These are phyloP conservation scores for Moricandia moricandioides DNA, from an alignment of 345 rosid species.

Conservation along the genomic window DNA sequence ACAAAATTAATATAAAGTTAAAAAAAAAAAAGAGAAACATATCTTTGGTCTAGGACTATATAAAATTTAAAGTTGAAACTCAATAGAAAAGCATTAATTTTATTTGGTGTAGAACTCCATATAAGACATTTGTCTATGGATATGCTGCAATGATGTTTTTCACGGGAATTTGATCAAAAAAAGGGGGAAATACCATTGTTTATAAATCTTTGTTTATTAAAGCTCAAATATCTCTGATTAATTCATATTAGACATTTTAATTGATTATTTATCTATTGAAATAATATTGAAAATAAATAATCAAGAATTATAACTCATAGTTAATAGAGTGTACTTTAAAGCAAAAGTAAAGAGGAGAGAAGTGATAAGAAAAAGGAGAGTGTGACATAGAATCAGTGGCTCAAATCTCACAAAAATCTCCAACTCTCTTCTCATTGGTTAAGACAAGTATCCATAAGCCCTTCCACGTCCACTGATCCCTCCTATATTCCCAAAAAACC, in stretches of 20 bases:
- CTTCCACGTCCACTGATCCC: constrained; percentile 43
- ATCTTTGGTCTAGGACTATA: too few relatives aligned
- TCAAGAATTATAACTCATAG: background rate
- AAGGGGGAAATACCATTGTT: background rate
- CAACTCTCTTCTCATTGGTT: constrained; percentile 46
- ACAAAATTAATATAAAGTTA: too few relatives aligned
- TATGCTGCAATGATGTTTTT: too few relatives aligned
- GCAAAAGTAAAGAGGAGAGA: background rate
- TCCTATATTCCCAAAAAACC: constrained; percentile 13
- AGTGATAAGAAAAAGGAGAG: constrained; percentile 33
- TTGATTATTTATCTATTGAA: background rate
- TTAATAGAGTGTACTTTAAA: background rate
- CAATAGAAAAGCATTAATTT: too few relatives aligned
- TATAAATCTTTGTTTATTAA: background rate
- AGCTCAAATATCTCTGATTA: background rate
- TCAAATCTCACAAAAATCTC: constrained; percentile 33
- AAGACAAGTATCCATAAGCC: constrained; percentile 56
- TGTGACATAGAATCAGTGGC: constrained; percentile 24
- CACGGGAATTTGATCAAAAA: too few relatives aligned
- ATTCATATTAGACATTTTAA: background rate
- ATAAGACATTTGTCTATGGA: too few relatives aligned
- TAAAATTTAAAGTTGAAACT: too few relatives aligned
- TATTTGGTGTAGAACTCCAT: too few relatives aligned
- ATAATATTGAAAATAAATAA: background rate
- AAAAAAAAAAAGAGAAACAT: too few relatives aligned